These are phyloP conservation scores for Fusarium praegraminearum DNA, from an alignment of 2,329 filamentous ascomycete species.

Conservation along the genomic window DNA sequence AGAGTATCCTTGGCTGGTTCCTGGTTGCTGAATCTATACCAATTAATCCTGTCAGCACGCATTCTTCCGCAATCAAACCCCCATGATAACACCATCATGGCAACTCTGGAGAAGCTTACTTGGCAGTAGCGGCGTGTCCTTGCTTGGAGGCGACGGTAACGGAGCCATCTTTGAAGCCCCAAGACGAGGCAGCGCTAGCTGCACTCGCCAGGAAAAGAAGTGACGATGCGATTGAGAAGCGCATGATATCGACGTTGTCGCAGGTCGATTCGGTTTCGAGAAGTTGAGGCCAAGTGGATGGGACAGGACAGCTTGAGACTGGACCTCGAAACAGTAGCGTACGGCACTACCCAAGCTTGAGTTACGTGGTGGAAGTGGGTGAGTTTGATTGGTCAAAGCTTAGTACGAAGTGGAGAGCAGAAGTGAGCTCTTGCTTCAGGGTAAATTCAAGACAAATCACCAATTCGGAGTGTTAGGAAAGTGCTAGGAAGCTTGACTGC, in stretches of 20 bases:
- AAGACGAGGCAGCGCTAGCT: constrained; percentile 68
- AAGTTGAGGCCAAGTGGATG: constrained; percentile 45
- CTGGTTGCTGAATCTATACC: constrained; percentile 67
- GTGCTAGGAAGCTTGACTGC: neutral
- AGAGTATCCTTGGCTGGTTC: constrained; percentile 73
- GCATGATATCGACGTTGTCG: constrained; percentile 51
- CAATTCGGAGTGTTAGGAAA: neutral
- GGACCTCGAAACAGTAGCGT: constrained; percentile 31
- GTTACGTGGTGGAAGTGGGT: constrained; percentile 50
- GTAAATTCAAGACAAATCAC: constrained; percentile 4
- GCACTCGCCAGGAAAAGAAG: constrained; percentile 63
- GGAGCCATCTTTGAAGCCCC: constrained; percentile 80
- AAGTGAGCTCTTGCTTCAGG: constrained; percentile 26
- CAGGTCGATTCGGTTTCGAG: constrained; percentile 36
- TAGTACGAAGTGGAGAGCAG: constrained; percentile 13
- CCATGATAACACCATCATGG: constrained; percentile 33
- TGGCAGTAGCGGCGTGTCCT: constrained; percentile 72
- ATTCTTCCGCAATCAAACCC: constrained; percentile 1
- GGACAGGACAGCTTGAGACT: constrained; percentile 46
- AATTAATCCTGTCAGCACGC: constrained; percentile 40
- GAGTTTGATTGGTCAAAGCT: constrained; percentile 45
- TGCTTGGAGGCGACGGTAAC: constrained; percentile 76
- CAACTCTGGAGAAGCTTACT: constrained; percentile 60
- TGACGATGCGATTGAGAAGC: constrained; percentile 54
- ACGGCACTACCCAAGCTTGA: constrained; percentile 4